Base-by-base conservation (phyloP, 169 alveolate species). In the Eimeria acervulina region DNA sequence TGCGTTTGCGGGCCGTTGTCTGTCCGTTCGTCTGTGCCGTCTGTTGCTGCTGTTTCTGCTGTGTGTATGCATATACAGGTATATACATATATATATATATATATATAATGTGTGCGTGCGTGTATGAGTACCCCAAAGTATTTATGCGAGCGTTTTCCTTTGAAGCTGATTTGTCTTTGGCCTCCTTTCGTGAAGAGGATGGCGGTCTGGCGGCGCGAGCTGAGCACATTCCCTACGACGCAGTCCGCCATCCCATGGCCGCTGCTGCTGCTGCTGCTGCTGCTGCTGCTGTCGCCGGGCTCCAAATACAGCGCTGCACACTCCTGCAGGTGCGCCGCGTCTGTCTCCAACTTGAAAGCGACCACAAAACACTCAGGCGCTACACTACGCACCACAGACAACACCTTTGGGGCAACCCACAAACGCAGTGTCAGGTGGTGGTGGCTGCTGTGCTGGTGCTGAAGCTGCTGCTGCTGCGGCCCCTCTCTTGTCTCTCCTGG, bases 321-420 rank as follows among this genome's bases (percentile, higher is more conserved):
- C 61, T 42, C 40, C 40, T 59, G 81, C 52, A 93, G 85, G 31
- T 21, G 38, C 13, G n/a, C 74, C 7, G 63, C 78, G 10, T 93
- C 83, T 70, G 96, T 93, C 59, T 93, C 96, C 31, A 93, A 81
- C 85, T 93, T 93, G 85, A 93, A 93, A 15, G 93, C 88, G 17
- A 80, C 85, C 1, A 93, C 36, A 59, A 59, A 78, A 23, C 96
- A 93, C 23, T n/a, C 23, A 23, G 96, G 96, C 6, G 74, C 72
- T 51, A 93, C 38, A 6, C 28, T 15, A 5, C 88, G 42, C 52
- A 66, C 96, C 74, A 93, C 66, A 31, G 74, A 80, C 55, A 93
- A 59, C 85, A 93, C 66, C 96, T 93, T 93, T 17, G 96, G 96
- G 51, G 83, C 96, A 55, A 40, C 38, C 40, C 44, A 59, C 55